These are phyloP conservation scores for Dictyostelium firmibasis DNA, from an alignment of 78 protist species.

Conservation along the genomic window DNA sequence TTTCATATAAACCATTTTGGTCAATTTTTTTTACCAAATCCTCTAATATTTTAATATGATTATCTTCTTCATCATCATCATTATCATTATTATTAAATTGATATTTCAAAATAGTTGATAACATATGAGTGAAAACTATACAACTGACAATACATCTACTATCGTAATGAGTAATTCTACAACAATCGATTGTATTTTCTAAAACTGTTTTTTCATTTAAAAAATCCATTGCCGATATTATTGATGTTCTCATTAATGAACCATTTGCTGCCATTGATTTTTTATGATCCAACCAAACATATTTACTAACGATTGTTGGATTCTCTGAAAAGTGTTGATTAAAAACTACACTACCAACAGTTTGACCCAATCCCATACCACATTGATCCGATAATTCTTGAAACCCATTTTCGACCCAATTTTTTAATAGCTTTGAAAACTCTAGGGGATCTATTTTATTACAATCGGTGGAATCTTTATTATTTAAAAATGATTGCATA, in stretches of 20 bases:
- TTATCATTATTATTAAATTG: neutral
- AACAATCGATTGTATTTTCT: slow-evolving; percentile 23
- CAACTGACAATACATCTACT: slow-evolving; percentile 26
- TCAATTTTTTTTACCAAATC: neutral
- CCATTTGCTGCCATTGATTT: slow-evolving; percentile 84
- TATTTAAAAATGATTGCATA: slow-evolving; percentile 27
- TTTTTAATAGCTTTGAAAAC: slow-evolving; percentile 3
- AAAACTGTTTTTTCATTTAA: neutral
- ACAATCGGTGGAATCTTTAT: neutral
- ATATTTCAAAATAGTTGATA: neutral
- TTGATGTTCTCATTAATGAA: slow-evolving; percentile 83
- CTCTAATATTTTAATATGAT: neutral
- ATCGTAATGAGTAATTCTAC: slow-evolving; percentile 65
- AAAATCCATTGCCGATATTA: slow-evolving; percentile 43
- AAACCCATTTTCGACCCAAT: slow-evolving; percentile 74
- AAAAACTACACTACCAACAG: slow-evolving; percentile 36
- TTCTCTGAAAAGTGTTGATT: neutral
- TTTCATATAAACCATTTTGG: neutral
- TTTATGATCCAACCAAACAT: slow-evolving; percentile 23
- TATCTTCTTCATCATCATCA: neutral
- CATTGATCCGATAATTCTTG: slow-evolving; percentile 61
- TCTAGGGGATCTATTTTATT: neutral
- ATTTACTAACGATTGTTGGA: slow-evolving; percentile 39
- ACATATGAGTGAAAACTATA: neutral
- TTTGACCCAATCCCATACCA: slow-evolving; percentile 85